Percentiles rank a stretch among this genome's conserved stretches.
Evolutionary conservation across 805 yeast species (phyloP).

Genomic region (Lipomyces orientalis): DNA sequence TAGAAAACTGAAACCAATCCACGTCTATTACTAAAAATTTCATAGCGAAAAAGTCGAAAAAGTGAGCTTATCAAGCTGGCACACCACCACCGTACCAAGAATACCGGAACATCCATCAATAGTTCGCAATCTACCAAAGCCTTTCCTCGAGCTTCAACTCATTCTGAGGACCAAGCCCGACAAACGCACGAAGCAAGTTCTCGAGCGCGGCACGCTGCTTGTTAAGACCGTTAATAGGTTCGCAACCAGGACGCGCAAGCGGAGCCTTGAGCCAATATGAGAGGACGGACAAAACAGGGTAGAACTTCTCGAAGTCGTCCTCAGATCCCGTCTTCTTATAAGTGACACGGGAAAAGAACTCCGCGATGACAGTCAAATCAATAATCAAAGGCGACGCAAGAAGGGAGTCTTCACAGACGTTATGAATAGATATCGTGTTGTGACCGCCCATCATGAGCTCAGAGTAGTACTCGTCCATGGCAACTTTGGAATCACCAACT

Average conservation of each 20-base stretch:
- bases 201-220: conserved; percentile 93
- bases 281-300: conserved; percentile 84
- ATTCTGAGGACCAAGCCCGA: conserved; percentile 87
- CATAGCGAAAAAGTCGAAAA: too few relatives aligned
- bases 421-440: conserved; percentile 90
- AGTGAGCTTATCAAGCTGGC: neutral
- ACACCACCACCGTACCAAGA: neutral
- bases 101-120: neutral
- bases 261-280: conserved; percentile 98
- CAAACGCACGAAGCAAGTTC: conserved; percentile 84
- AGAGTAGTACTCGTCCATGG: conserved; percentile 97
- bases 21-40: neutral
- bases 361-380: conserved; percentile 88
- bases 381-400: conserved; percentile 94
- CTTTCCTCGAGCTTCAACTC: conserved; percentile 96
- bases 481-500: conserved; percentile 95
- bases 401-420: conserved; percentile 94
- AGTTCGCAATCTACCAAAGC: conserved; percentile 41
- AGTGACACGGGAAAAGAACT: conserved; percentile 83
- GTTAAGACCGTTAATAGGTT: conserved; percentile 90
- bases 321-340: conserved; percentile 64
- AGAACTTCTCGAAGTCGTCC: conserved; percentile 65
- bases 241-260: conserved; percentile 85
- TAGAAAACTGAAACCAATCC: neutral
- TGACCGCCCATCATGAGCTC: conserved; percentile 98